Evolutionary conservation across 2,329 filamentous ascomycete genomes (phyloP), one percentile per base, ranked within the genome.

Genomic region (Sclerotinia trifoliorum): DNA sequence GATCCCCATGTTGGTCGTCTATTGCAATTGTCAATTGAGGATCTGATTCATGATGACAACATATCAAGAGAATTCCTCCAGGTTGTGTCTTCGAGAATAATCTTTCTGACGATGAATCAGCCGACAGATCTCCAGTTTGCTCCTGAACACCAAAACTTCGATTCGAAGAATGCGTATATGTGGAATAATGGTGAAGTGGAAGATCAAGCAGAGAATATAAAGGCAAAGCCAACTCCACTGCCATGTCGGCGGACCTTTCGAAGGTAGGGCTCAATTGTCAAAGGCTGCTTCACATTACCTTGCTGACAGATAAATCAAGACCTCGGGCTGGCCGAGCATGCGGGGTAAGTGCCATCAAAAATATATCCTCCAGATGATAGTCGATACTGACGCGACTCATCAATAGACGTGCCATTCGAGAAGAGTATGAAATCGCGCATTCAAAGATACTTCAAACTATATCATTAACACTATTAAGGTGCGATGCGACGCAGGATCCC

Each of bases 401-500:
- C 19, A 24, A 26, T n/a, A 66, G 63, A 66, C 29, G 52, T 66
- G 63, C 42, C 63, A 57, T 57, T 58, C 63, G n/a, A 46, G 63
- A 66, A 58, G 63, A 42, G 63, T 66, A 66, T 26, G 42, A 26
- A 8, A 24, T 15, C 29, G 13, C 17, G 8, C 21, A 17, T 19
- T 11, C 21, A 39, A 24, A 24, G 19, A 19, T 57, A 1, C 26
- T 21, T 64, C 11, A 6, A 48, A 29, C 17, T 42, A 29, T 19
- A 54, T 51, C 24, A 70, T 70, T 75, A 63, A 75, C 75, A 48
- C 24, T 7, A 19, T 51, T 56, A 76, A 98, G 93, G 94, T 98
- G 70, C 92, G 95, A 80, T 99, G 95, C 82, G 95, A 99, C 83
- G 95, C 95, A 76, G 95, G 95, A 70, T 97, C 92, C 77, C 85